Conservation (phyloP, 2,329 filamentous ascomycete genomes). For the Podosphaera xanthii region DNA sequence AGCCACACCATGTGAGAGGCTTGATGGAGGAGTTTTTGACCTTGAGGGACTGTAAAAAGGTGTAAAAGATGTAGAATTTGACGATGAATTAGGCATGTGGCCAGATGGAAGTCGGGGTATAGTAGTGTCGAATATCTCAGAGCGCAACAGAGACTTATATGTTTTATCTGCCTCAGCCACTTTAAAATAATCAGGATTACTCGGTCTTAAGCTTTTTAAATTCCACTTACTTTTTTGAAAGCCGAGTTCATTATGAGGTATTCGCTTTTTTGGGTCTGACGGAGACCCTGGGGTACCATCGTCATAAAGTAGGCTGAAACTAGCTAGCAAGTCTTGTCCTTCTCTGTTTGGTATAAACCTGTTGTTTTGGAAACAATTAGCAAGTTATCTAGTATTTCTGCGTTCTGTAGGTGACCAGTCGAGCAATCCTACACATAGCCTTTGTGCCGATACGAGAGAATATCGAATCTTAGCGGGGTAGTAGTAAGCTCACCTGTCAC, state of each 20-base stretch:
- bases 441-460: constrained; percentile 22
- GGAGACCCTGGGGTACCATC: constrained; percentile 84
- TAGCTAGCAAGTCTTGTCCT: constrained; percentile 80
- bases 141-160: constrained; percentile 67
- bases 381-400: too few relatives aligned
- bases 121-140: constrained; percentile 78
- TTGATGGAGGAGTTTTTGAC: constrained; percentile 60
- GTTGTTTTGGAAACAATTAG: too few relatives aligned
- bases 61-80: constrained; percentile 27
- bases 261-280: constrained; percentile 62
- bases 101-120: constrained; percentile 51
- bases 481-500: constrained; percentile 22
- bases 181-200: constrained; percentile 13
- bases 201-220: background rate
- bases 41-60: constrained; percentile 37
- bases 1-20: constrained; percentile 33
- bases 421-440: too few relatives aligned
- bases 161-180: constrained; percentile 89
- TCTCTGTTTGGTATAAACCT: constrained; percentile 78
- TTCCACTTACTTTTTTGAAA: constrained; percentile 62
- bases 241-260: constrained; percentile 72
- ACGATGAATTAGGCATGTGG: constrained; percentile 34
- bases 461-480: too few relatives aligned
- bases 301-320: constrained; percentile 77
- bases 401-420: too few relatives aligned